Conservation (phyloP, 345 rosid species). For the Acer yangbiense region DNA sequence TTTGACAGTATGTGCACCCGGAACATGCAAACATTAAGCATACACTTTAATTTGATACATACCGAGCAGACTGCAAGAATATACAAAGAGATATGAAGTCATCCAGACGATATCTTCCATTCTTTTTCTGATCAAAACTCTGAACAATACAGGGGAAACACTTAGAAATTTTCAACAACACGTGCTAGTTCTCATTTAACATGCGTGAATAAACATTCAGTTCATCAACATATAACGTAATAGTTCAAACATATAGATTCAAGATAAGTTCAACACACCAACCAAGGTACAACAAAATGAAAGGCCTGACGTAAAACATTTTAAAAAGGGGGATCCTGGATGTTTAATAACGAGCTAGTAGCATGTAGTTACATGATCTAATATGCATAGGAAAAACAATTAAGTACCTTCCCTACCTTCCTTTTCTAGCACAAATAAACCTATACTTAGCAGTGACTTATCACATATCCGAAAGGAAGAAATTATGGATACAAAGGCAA, state of each 20-base stretch:
- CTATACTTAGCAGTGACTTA: too few species aligned
- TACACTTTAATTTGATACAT: not conserved
- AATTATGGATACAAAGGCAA: too few species aligned
- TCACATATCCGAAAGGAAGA: too few species aligned
- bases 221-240: not conserved
- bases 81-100: conserved; percentile 73
- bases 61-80: conserved; percentile 72
- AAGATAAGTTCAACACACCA: not conserved
- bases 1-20: not conserved
- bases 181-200: not conserved
- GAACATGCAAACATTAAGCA: not conserved
- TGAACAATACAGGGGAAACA: conserved; percentile 24
- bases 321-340: too few species aligned
- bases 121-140: conserved; percentile 70
- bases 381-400: not conserved
- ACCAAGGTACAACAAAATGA: not conserved
- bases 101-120: conserved; percentile 62
- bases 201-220: not conserved
- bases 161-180: conserved; percentile 4
- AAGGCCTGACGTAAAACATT: not conserved
- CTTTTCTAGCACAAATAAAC: too few species aligned
- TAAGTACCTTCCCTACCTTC: not conserved
- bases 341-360: too few species aligned
- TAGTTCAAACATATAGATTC: not conserved
- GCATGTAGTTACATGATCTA: not conserved